Conservation (phyloP, 768 basidiomycete species). For the Tylopilus subfusipes region DNA sequence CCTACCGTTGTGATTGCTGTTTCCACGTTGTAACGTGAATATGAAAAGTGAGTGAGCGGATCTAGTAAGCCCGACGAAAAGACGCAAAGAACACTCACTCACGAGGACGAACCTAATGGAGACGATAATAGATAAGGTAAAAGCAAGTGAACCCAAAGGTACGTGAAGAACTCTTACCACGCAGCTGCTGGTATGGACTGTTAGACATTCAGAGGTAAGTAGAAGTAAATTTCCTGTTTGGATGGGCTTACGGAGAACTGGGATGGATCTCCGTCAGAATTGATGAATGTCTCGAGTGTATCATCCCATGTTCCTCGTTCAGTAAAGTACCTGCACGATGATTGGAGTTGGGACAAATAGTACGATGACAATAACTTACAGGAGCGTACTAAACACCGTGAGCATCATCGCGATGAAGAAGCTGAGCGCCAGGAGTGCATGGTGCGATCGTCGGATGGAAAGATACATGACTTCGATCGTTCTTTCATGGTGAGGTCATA, state of each 20-base stretch:
- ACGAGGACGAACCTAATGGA: constrained; percentile 63
- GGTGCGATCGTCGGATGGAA: constrained; percentile 78
- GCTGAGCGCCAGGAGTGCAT: constrained; percentile 79
- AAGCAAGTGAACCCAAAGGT: background rate
- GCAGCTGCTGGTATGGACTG: constrained; percentile 71
- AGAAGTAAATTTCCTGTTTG: background rate
- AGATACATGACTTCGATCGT: constrained; percentile 94
- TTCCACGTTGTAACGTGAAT: background rate
- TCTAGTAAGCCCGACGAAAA: background rate
- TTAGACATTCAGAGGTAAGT: background rate
- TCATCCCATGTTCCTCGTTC: constrained; percentile 91
- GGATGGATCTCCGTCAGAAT: constrained; percentile 78
- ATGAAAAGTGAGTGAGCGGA: background rate
- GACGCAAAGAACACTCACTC: constrained; percentile 47
- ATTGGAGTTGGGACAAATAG: background rate
- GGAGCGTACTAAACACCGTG: constrained; percentile 80
- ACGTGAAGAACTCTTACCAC: constrained; percentile 47
- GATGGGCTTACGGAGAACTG: constrained; percentile 60
- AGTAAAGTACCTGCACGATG: constrained; percentile 65
- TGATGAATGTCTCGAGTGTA: constrained; percentile 73
- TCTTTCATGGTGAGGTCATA: constrained; percentile 34
- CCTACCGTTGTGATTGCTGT: constrained; percentile 85
- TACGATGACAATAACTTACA: constrained; percentile 43
- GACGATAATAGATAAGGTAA: background rate
- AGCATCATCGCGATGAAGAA: constrained; percentile 90